phyloP scores from a whole-genome alignment of 805 yeast species.

The Metschnikowia kofuensis region DNA sequence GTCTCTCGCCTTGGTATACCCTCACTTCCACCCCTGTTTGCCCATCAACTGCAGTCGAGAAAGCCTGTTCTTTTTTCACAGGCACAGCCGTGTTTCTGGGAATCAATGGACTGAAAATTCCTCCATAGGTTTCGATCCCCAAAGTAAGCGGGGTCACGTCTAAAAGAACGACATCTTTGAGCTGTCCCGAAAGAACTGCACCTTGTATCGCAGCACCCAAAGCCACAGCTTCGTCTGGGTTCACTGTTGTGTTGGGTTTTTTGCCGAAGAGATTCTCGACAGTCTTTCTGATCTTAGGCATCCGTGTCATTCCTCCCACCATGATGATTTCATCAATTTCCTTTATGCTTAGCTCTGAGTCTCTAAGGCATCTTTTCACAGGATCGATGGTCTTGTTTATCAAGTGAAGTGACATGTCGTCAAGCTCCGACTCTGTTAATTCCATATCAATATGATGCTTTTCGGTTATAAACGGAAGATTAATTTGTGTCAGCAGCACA shows the following conservation, averaged over 20 bases:
- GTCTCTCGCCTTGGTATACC: slow-evolving; percentile 80
- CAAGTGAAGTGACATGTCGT: slow-evolving; percentile 60
- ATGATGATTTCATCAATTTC: slow-evolving; percentile 73
- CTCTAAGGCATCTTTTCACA: slow-evolving; percentile 69
- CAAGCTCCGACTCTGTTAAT: slow-evolving; percentile 66
- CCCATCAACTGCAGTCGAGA: slow-evolving; percentile 80
- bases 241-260: slow-evolving; percentile 68
- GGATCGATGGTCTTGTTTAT: slow-evolving; percentile 70
- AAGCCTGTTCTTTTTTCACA: slow-evolving; percentile 66
- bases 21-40: slow-evolving; percentile 81
- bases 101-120: slow-evolving; percentile 74
- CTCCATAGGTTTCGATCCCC: slow-evolving; percentile 85
- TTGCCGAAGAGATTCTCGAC: slow-evolving; percentile 60
- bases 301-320: slow-evolving; percentile 89
- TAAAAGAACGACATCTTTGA: slow-evolving; percentile 25
- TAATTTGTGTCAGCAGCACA: slow-evolving; percentile 56
- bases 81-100: slow-evolving; percentile 79
- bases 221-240: slow-evolving; percentile 59
- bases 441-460: slow-evolving; percentile 58
- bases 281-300: slow-evolving; percentile 72
- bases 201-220: slow-evolving; percentile 32
- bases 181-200: slow-evolving; percentile 26
- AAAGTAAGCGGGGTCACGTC: slow-evolving; percentile 29
- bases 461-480: slow-evolving; percentile 65
- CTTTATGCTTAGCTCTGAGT: slow-evolving; percentile 62